phyloP scores from a whole-genome alignment of 2,329 filamentous ascomycete species.

The Colletotrichum sp. region DNA sequence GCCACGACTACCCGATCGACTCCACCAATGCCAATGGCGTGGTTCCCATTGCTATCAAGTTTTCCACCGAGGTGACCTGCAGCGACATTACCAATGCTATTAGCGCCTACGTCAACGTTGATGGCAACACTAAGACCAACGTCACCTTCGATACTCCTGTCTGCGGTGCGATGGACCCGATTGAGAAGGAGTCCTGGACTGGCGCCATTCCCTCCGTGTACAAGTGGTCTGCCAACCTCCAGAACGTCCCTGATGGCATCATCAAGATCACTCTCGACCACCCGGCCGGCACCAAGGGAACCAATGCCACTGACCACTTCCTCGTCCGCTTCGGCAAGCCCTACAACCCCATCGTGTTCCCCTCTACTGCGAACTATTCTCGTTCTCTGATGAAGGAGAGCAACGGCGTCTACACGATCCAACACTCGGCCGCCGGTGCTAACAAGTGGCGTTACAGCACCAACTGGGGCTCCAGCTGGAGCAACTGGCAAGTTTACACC shows the following conservation, averaged over 20 bases:
- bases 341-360: conserved; percentile 66
- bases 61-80: conserved; percentile 67
- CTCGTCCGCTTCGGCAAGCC: conserved; percentile 59
- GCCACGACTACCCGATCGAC: conserved; percentile 62
- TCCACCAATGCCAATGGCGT: conserved; percentile 52
- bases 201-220: conserved; percentile 61
- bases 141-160: conserved; percentile 48
- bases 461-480: conserved; percentile 66
- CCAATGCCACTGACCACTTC: conserved; percentile 63
- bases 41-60: conserved; percentile 55
- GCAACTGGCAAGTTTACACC: conserved; percentile 61
- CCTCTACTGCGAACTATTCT: conserved; percentile 56
- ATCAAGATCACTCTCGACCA: conserved; percentile 64
- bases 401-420: conserved; percentile 46
- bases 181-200: conserved; percentile 41
- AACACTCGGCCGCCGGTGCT: conserved; percentile 66
- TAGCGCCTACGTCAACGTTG: conserved; percentile 57
- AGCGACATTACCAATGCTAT: conserved; percentile 55
- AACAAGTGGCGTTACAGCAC: conserved; percentile 67
- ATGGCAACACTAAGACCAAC: conserved; percentile 44
- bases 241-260: conserved; percentile 64
- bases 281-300: conserved; percentile 49
- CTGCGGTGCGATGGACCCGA: conserved; percentile 45
- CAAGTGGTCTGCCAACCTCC: conserved; percentile 56
- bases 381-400: conserved; percentile 50